phyloP scores from a whole-genome alignment of 257 asterid species.

The Solanum gracilifrons region DNA sequence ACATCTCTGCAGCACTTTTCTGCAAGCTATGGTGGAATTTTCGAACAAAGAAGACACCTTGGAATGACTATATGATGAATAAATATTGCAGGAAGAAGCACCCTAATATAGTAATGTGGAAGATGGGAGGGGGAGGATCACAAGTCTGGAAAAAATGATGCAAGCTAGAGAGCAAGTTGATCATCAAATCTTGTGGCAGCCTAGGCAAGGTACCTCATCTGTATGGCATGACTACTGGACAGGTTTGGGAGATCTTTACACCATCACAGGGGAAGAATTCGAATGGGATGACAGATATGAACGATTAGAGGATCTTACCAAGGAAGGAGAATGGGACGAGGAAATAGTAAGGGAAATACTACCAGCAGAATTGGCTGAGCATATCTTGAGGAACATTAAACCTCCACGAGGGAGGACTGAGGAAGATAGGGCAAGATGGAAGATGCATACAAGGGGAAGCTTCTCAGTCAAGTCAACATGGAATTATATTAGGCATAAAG shows the following conservation, averaged over 20 bases:
- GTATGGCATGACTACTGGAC: neutral
- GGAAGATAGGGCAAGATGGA: neutral
- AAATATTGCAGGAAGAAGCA: neutral
- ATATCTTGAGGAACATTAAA: neutral
- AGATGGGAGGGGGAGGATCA: neutral
- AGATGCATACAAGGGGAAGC: rapidly evolving
- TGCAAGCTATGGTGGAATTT: neutral
- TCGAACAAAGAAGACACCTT: neutral
- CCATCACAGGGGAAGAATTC: neutral
- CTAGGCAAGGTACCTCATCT: neutral
- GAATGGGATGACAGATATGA: too few relatives aligned
- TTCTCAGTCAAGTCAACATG: neutral
- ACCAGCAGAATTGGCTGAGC: neutral
- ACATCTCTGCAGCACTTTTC: too few relatives aligned
- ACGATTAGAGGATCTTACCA: neutral
- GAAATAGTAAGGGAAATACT: too few relatives aligned
- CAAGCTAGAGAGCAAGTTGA: neutral
- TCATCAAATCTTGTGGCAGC: too few relatives aligned
- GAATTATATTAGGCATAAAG: neutral
- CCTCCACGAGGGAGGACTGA: neutral
- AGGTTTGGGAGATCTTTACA: neutral
- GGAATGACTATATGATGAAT: too few relatives aligned
- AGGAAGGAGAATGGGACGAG: neutral
- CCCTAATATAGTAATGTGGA: too few relatives aligned
- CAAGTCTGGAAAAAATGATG: too few relatives aligned